phyloP scores from a whole-genome alignment of 208 protist species.

The Balamuthia mandrillaris region DNA sequence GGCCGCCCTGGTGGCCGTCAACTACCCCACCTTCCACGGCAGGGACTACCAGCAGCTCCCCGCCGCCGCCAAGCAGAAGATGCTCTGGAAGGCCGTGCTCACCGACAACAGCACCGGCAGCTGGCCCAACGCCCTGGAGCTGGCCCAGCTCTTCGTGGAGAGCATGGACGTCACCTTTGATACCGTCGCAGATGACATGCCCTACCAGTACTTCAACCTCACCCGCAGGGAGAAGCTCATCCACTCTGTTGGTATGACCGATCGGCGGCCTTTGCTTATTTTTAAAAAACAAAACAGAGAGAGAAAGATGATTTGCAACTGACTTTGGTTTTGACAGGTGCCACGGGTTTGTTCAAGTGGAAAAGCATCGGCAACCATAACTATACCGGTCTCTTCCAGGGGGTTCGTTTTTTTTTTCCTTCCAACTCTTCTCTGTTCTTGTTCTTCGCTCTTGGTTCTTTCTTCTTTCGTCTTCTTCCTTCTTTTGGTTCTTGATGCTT shows the following conservation, averaged over 20 bases:
- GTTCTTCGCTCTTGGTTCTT: no score
- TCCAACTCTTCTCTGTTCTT: no score
- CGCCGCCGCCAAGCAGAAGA: no score
- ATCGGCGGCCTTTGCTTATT: no score
- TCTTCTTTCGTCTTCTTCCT: no score
- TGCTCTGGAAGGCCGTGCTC: no score
- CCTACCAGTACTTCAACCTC: neutral
- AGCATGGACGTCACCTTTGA: constrained; percentile 33
- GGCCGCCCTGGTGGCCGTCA: no score
- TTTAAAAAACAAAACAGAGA: no score
- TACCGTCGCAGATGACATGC: neutral
- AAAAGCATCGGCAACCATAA: neutral
- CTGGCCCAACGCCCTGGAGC: neutral
- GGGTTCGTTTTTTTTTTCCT: neutral
- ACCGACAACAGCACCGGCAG: no score
- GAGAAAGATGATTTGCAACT: neutral
- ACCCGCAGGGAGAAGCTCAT: neutral
- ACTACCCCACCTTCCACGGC: no score
- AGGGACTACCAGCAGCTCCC: no score
- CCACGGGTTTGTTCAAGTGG: neutral
- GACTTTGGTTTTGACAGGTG: neutral
- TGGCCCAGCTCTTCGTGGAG: neutral
- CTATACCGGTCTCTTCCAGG: constrained; percentile 15
- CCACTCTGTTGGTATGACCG: neutral
- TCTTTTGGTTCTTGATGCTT: no score